phyloP scores from a whole-genome alignment of 345 rosid genomes.

The Gossypioides kirkii region DNA sequence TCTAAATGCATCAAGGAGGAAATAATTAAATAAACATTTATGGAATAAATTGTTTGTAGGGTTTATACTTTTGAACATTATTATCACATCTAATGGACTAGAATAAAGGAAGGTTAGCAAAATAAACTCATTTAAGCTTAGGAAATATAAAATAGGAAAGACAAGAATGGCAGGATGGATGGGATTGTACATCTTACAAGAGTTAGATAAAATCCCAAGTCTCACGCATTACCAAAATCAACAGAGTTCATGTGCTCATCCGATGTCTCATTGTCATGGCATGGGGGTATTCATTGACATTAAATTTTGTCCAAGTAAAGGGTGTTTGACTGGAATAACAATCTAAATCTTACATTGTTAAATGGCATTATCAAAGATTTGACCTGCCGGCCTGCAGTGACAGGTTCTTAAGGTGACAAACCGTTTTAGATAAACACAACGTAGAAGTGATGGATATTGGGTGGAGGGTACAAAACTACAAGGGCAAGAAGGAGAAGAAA shows the following conservation, averaged over 20 bases:
- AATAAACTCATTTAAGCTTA: neutral
- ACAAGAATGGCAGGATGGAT: constrained; percentile 2
- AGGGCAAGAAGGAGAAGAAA: neutral
- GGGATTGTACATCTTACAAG: neutral
- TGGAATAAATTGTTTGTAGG: too few relatives aligned
- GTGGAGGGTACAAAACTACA: too few relatives aligned
- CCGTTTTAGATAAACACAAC: neutral
- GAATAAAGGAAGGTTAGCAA: neutral
- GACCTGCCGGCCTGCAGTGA: neutral
- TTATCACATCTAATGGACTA: too few relatives aligned
- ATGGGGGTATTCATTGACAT: neutral
- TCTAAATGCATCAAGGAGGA: neutral
- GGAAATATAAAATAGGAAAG: neutral
- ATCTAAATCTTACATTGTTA: neutral
- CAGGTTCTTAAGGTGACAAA: neutral
- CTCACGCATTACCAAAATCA: neutral
- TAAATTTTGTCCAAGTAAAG: neutral
- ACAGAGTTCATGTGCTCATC: neutral
- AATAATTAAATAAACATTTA: too few relatives aligned
- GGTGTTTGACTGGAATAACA: neutral
- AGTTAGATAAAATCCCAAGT: neutral
- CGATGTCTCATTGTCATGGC: neutral
- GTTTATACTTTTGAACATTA: too few relatives aligned
- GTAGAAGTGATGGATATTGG: neutral
- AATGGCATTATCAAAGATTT: neutral